Evolutionary conservation across 2,329 filamentous ascomycete genomes (phyloP), one percentile per base, ranked within the genome.

Genomic region (Venturia nashicola): DNA sequence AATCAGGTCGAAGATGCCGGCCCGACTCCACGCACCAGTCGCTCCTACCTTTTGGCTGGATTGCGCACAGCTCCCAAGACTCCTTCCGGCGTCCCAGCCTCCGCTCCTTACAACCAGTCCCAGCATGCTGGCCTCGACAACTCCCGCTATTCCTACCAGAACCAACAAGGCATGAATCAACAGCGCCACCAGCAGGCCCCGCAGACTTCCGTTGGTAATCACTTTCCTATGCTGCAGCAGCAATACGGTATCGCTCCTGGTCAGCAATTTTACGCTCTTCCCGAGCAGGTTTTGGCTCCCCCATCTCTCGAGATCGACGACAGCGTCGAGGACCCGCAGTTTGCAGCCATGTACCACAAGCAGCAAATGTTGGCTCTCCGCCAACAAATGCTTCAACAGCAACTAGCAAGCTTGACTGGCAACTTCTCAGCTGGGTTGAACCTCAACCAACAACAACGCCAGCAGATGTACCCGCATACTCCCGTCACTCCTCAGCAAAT

Each of bases 21-120:
- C 9, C 96, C 92, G 63, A 94, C 64, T 16, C 63, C 93, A 66
- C 89, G 93, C 72, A 97, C 93, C 63, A 96, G 91, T 76, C 90
- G 94, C 68, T 95, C 91, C 68, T 94, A 99, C 73, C 83, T 99
- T 68, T 86, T 99, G 71, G 93, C 93, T 66, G 93, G 93, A 65
- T 82, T 99, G 66, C 86, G 94, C 72, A 99, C 94, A 67, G 91
- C 92, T 61, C 94, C 94, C 44, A 97, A 96, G 81, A 92, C 89
- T 60, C 84, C 86, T 23, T 83, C 86, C 46, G 51, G 51, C 14
- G 87, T 85, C 57, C 86, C 87, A 70, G 82, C 84, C 51, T 84
- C 83, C 67, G 82, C 83, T 70, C 83, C 85, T 65, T 83, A 83
- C 67, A 79, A 81, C 66, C 83, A 86, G 73, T 78, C 72, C 65